A percentile compares a stretch with the other conserved stretches of the same genome.
Conservation (phyloP, 495 filamentous ascomycete genomes). For the Penicillium lagena region DNA sequence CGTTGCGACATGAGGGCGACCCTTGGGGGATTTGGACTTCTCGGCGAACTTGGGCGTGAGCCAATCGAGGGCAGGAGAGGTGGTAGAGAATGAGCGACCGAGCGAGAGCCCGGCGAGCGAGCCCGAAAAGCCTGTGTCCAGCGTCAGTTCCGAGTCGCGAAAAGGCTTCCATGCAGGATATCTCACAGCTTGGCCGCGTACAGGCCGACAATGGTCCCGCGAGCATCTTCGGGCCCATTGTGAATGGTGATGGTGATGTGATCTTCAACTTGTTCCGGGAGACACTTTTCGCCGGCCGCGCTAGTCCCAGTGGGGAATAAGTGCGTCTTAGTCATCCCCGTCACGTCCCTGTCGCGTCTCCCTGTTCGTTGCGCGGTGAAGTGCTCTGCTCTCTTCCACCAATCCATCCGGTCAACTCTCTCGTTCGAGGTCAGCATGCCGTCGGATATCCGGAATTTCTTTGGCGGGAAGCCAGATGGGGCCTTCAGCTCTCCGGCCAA, state of each 20-base stretch:
- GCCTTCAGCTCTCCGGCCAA: conserved; percentile 10
- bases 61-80: conserved; percentile 61
- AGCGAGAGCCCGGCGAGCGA: conserved; percentile 26
- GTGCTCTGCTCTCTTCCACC: conserved; percentile 2
- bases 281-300: conserved; percentile 1
- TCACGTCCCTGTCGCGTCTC: conserved; percentile 31
- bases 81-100: conserved; percentile 67
- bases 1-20: conserved; percentile 77
- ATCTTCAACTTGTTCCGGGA: conserved; percentile 1
- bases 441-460: conserved; percentile 74
- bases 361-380: not conserved
- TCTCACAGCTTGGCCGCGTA: conserved; percentile 31
- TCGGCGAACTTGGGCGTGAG: conserved; percentile 70
- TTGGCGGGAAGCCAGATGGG: conserved; percentile 49
- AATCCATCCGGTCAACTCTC: conserved; percentile 1
- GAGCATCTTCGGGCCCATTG: conserved; percentile 36
- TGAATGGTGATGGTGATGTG: conserved; percentile 10
- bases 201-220: conserved; percentile 30
- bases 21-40: conserved; percentile 82
- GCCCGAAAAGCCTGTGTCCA: conserved; percentile 22
- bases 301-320: conserved; percentile 16
- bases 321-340: conserved; percentile 28
- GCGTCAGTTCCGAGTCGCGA: conserved; percentile 13
- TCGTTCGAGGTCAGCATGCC: conserved; percentile 46
- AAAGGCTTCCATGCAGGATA: conserved; percentile 1